These are phyloP conservation scores for Solanum chilense DNA, from an alignment of 257 asterid genomes.

Conservation along the genomic window DNA sequence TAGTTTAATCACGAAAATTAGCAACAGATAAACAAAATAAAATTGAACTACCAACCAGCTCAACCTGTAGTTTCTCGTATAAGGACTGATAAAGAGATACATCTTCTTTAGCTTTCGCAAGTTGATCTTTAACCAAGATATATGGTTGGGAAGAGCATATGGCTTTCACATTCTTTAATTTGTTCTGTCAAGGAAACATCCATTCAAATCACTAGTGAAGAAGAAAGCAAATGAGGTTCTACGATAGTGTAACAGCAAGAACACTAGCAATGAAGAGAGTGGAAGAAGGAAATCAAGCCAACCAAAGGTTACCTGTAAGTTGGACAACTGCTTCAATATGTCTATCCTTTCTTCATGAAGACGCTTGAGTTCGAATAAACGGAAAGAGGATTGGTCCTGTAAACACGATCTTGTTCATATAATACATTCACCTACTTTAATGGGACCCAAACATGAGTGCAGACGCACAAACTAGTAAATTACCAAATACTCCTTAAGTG, in stretches of 20 bases:
- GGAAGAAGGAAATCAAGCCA: slow-evolving; percentile 2
- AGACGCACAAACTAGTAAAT: slow-evolving; percentile 5
- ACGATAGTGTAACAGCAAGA: background rate
- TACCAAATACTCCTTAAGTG: slow-evolving; percentile 76
- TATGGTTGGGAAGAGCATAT: slow-evolving; percentile 71
- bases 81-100: slow-evolving; percentile 59
- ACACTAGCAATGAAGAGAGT: background rate
- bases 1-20: slow-evolving; percentile 7
- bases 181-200: slow-evolving; percentile 48
- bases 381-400: slow-evolving; percentile 65
- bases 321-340: slow-evolving; percentile 53
- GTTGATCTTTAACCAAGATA: slow-evolving; percentile 62
- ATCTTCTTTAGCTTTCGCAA: slow-evolving; percentile 65
- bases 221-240: background rate
- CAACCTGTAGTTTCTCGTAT: slow-evolving; percentile 91
- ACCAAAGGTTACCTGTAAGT: slow-evolving; percentile 57
- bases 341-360: slow-evolving; percentile 80
- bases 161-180: slow-evolving; percentile 54
- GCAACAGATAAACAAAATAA: background rate
- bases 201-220: slow-evolving; percentile 6
- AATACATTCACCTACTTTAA: background rate
- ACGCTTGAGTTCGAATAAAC: slow-evolving; percentile 55
- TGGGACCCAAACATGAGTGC: slow-evolving; percentile 6
- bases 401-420: background rate
- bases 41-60: slow-evolving; percentile 22